Base-by-base conservation (phyloP, 1,284 basidiomycete genomes). In the Cryptococcus sp. region DNA sequence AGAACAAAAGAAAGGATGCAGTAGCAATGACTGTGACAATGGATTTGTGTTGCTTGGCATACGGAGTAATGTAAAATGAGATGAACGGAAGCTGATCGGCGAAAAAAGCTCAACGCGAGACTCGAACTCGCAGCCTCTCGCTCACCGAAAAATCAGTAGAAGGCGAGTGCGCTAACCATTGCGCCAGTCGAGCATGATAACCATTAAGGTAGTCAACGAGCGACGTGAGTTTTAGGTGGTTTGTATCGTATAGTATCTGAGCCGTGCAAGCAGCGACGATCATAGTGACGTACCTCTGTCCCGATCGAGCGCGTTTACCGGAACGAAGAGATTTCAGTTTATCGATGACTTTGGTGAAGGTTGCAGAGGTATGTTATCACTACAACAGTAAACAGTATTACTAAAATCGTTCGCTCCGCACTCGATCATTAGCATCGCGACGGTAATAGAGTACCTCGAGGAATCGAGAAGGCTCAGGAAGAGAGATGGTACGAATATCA, bases 401-500 rank as follows among this genome's bases (percentile, higher is more conserved):
- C n/a, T n/a, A n/a, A n/a, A n/a, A n/a, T n/a, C n/a, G n/a, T n/a
- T n/a, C 30, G 8, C 30, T 8, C 30, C 2, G 30, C 30, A 10
- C 30, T 35, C 30, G 30, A 10, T n/a, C 3, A 20, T n/a, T 17
- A 20, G 45, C 19, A 16, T 15, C 11, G n/a, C 4, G 45, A 47
- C 10, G 45, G 30, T 8, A 35, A 5, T 13, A 35, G 30, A 8
- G 30, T 8, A 35, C 10, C 30, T 47, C n/a, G 45, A 15, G 22
- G 19, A 47, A 47, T 4, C 45, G 19, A 16, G 13, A 13, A 22
- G 16, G 42, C 5, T 45, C n/a, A 16, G 10, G 5, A 19, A 22
- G 19, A 47, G 42, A 20, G 22, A 78, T 78, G 76, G 74, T 76
- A 16, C 57, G 89, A 60, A 80, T 93, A 69, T 89, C 89, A 50